Base-by-base conservation (phyloP, 2,329 filamentous ascomycete genomes). In the Fusarium virguliforme region DNA sequence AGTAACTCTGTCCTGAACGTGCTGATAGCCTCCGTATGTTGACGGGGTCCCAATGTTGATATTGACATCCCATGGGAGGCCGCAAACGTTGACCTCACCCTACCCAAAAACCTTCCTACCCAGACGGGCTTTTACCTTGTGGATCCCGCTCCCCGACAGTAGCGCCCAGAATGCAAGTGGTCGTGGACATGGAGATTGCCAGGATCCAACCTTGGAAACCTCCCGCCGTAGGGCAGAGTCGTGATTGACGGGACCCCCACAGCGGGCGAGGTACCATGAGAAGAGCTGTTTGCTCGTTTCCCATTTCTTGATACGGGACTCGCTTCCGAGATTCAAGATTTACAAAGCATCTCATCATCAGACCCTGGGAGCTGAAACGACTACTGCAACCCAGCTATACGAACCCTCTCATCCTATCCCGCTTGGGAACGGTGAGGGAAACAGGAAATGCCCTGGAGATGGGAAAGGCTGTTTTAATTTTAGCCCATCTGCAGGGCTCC, bases 131-230 rank as follows among this genome's bases (percentile, higher is more conserved):
- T 18, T 18, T 18, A 18, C 18, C 18, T 51, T 34, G 66, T 68
- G 67, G 67, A 67, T 40, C 55, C 67, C 50, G 54, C 41, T 64
- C 48, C 46, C 41, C 41, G 26, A 58, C 38, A 57, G 59, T 71
- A 59, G 67, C 67, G 43, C n/a, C 15, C 26, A 28, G 43, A 28
- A 48, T 28, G 57, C 24, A 26, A 48, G 43, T 28, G 24, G 43
- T 70, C 35, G 56, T 70, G 51, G 62, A 24, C 51, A 63, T 67
- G 41, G 55, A 71, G 32, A 57, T 71, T 71, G 59, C 67, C 37
- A 64, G 67, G 67, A 60, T 70, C 46, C 59, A 68, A 53, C 48
- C 67, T 71, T 70, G 67, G 67, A 70, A 70, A 18, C 18, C 59
- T 59, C 48, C 58, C 48, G 48, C 48, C 30, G 48, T 53, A 53